Evolutionary conservation across 169 alveolate species (phyloP).

Genomic region (Miamiensis avidus): DNA sequence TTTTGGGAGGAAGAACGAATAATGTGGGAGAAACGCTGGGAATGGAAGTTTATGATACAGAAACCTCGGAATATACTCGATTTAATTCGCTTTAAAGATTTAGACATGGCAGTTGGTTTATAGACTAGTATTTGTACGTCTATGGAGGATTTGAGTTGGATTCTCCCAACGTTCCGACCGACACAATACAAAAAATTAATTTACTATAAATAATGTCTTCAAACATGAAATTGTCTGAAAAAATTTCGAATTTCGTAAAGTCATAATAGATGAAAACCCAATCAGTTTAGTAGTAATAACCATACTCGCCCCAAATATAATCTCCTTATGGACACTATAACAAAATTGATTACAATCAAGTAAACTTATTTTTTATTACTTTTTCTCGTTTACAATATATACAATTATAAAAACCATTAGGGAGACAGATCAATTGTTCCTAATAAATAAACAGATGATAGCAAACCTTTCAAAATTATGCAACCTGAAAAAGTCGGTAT

Average conservation of each 20-base stretch:
- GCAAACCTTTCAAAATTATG: conserved; percentile 21
- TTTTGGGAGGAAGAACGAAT: conserved; percentile 97
- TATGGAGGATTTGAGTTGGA: conserved; percentile 98
- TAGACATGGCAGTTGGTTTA: conserved; percentile 94
- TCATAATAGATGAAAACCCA: too few relatives aligned
- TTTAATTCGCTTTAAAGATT: conserved; percentile 92
- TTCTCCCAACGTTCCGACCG: conserved; percentile 93
- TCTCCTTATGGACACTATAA: too few relatives aligned
- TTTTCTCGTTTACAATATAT: too few relatives aligned
- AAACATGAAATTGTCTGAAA: conserved; percentile 13
- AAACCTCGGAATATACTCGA: conserved; percentile 95
- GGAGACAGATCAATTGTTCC: too few relatives aligned
- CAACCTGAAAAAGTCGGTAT: conserved; percentile 11
- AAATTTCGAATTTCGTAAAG: conserved; percentile 1
- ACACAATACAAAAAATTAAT: conserved; percentile 62
- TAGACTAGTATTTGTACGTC: conserved; percentile 86
- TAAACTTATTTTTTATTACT: too few relatives aligned
- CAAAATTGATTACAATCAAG: too few relatives aligned
- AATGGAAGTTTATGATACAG: conserved; percentile 95
- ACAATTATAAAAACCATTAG: too few relatives aligned
- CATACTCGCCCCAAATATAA: too few relatives aligned
- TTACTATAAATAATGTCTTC: conserved; percentile 16
- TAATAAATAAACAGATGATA: too few relatives aligned
- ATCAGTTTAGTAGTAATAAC: too few relatives aligned
- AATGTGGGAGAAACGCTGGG: conserved; percentile 91